Evolutionary conservation across 2,329 filamentous ascomycete species (phyloP), one percentile per base, ranked within the genome.

Genomic region (Ascochyta koolunga): DNA sequence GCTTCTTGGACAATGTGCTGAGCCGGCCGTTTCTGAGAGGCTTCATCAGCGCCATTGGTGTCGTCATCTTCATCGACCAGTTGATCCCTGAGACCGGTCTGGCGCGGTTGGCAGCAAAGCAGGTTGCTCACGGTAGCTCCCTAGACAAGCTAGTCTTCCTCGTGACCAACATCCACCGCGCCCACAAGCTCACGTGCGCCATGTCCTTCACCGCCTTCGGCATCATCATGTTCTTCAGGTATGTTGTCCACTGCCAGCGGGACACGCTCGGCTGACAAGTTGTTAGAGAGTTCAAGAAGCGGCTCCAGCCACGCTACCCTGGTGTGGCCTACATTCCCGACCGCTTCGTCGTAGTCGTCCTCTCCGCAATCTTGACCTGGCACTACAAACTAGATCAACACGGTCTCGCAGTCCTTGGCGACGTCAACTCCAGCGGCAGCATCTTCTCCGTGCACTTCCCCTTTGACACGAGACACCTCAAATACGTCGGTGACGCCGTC

Each of bases 31-130:
- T 99, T 66, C 77, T 98, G 50, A 83, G 95, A 55, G 95, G 95
- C 0, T 99, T 99, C 77, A 97, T 99, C 76, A 96, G 91, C 52
- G 95, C 95, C 44, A 96, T 99, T 71, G 95, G 95, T 42, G 90
- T 97, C 50, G 93, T 98, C 61, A 98, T 99, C 70, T 86, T 96
- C 33, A 91, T 98, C 31, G 95, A 98, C 73, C 95, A 99, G 76
- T 79, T 96, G 38, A 90, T 97, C 47, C 93, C 93, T 0, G 92
- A 98, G 74, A 83, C 96, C 66, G 95, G 95, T 0, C 81, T 99
- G 19, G 82, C 81, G 32, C 78, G 82, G 1, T 76, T 86, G 16
- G 90, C 92, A 0, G 86, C 85, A 46, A 77, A 88, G 74, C 82
- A 84, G n/a, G 84, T 92, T 2, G 84, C 85, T 37, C 93, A 98